Base-by-base conservation (phyloP, 2,329 filamentous ascomycete genomes). In the Scytalidium lignicola region DNA sequence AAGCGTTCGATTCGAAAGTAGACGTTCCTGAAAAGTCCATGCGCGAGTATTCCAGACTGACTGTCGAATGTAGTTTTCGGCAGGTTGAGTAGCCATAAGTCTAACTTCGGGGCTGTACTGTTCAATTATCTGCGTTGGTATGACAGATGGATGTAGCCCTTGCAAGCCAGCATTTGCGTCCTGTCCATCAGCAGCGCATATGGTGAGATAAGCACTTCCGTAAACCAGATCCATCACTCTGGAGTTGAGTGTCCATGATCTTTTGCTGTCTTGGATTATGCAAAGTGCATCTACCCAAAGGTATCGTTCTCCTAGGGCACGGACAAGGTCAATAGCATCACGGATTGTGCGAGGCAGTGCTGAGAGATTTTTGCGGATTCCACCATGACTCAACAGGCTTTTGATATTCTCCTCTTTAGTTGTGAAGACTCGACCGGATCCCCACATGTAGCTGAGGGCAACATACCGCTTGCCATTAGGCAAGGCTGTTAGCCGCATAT, bases 21-120 rank as follows among this genome's bases (percentile, higher is more conserved):
- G 56, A 23, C 63, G 55, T 52, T 70, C 67, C 54, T 70, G 67
- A 47, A 68, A 69, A 1, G 67, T 70, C 68, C 68, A 70, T 0
- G 64, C 67, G 37, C 69, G 59, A 1, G 56, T 59, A 47, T 65
- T 67, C 64, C 67, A 69, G 21, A 49, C 58, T 4, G 64, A 65
- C 10, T 48, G 43, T 3, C 48, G 44, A 10, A 65, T 46, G 28
- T 21, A 58, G 28, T 50, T 19, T 6, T 49, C 49, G 39, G 65
- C 56, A 20, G 47, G 48, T 6, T 56, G 37, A 1, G 50, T 28
- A 10, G 55, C 13, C 51, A 53, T n/a, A 44, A 60, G 29, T 58
- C 53, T 58, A 55, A 60, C 3, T 57, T 47, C 6, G 49, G 51
- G 13, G n/a, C n/a, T 41, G 12, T 29, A 46, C 37, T 48, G 18